Evolutionary conservation across 192 early-diverging fungal species (phyloP).

Genomic region (Linnemannia elongata): DNA sequence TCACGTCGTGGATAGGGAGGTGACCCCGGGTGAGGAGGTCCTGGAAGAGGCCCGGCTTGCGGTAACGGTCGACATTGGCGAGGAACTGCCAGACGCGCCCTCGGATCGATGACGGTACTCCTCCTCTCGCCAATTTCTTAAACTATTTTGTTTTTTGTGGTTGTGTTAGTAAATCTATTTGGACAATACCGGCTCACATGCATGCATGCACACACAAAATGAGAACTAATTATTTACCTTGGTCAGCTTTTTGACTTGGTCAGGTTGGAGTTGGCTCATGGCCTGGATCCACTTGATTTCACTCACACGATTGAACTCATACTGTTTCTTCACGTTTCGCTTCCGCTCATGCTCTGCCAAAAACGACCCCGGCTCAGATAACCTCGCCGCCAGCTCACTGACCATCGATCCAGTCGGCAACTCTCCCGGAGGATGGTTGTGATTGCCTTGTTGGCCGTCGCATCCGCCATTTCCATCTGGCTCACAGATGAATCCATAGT

Average conservation of each 20-base stretch:
- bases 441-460: background rate
- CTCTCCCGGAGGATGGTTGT: background rate
- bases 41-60: slow-evolving; percentile 61
- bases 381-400: slow-evolving; percentile 15
- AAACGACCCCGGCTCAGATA: slow-evolving; percentile 2
- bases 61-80: slow-evolving; percentile 62
- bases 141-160: slow-evolving; percentile 55
- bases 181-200: background rate
- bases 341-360: slow-evolving; percentile 32
- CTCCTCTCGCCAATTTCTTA: slow-evolving; percentile 77
- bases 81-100: slow-evolving; percentile 79
- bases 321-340: slow-evolving; percentile 28
- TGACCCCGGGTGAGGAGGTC: slow-evolving; percentile 54
- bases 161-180: background rate
- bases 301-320: slow-evolving; percentile 31
- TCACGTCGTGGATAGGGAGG: slow-evolving; percentile 87
- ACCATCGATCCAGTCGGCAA: slow-evolving; percentile 11
- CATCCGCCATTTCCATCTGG: slow-evolving; percentile 8
- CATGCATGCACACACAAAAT: background rate
- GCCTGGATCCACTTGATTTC: slow-evolving; percentile 55
- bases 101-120: slow-evolving; percentile 79
- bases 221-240: slow-evolving; percentile 18
- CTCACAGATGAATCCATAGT: slow-evolving; percentile 45
- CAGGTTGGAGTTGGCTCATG: slow-evolving; percentile 38
- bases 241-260: slow-evolving; percentile 54